phyloP scores from a whole-genome alignment of 2,329 filamentous ascomycete genomes.

The Arachnomyces sp. region DNA sequence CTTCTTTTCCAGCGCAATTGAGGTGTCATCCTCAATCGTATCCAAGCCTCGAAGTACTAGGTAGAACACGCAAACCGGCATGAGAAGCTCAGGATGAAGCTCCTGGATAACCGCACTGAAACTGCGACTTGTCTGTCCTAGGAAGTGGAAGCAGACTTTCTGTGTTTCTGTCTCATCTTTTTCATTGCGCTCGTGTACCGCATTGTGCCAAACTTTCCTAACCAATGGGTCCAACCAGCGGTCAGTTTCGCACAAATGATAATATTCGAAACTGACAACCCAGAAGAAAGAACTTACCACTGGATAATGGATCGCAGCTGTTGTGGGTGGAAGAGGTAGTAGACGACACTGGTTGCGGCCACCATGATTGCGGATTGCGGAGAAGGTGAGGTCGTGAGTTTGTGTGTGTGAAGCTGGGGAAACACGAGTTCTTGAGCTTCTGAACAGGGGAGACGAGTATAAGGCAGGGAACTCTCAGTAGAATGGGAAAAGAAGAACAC shows the following conservation, averaged over 20 bases:
- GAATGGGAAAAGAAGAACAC: constrained; percentile 8
- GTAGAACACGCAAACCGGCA: constrained; percentile 88
- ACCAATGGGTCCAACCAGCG: not conserved
- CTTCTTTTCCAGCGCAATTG: constrained; percentile 70
- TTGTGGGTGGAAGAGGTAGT: constrained; percentile 65
- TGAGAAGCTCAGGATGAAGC: constrained; percentile 84
- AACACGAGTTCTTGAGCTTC: too few species aligned
- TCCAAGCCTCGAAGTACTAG: constrained; percentile 84
- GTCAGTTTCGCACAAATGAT: constrained; percentile 1
- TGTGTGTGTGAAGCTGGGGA: not conserved
- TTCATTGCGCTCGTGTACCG: constrained; percentile 74
- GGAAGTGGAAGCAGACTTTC: constrained; percentile 74
- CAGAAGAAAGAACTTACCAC: constrained; percentile 54
- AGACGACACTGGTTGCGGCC: constrained; percentile 48
- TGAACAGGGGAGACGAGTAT: too few species aligned
- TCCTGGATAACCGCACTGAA: constrained; percentile 92
- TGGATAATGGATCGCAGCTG: constrained; percentile 78
- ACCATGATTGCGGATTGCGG: constrained; percentile 24
- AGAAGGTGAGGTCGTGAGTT: not conserved
- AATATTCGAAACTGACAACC: not conserved
- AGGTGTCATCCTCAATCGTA: constrained; percentile 99
- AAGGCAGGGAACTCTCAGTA: too few species aligned
- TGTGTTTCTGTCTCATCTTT: constrained; percentile 66
- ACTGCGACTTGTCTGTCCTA: constrained; percentile 83
- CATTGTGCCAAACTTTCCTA: constrained; percentile 96